These are phyloP conservation scores for Aspergillus pseudotamarii DNA, from an alignment of 2,329 filamentous ascomycete species.

Conservation along the genomic window DNA sequence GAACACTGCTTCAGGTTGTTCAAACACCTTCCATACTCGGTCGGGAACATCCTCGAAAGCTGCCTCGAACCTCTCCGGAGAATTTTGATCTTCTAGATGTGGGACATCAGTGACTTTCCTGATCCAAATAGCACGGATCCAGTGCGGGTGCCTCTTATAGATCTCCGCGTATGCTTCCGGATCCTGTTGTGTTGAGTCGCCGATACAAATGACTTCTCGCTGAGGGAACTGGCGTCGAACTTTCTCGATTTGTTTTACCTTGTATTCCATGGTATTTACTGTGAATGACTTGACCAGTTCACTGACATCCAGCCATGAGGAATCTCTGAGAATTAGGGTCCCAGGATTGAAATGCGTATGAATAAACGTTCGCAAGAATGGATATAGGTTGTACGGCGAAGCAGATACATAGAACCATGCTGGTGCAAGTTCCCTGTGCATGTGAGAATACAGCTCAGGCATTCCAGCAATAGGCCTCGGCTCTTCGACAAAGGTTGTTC, in stretches of 20 bases:
- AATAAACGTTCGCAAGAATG: constrained; percentile 78
- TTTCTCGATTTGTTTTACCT: constrained; percentile 76
- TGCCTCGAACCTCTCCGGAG: constrained; percentile 73
- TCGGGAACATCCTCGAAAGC: constrained; percentile 77
- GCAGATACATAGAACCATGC: constrained; percentile 93
- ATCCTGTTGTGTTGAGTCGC: constrained; percentile 89
- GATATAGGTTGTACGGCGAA: constrained; percentile 92
- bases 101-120: constrained; percentile 78
- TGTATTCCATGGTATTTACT: constrained; percentile 81
- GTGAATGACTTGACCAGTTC: constrained; percentile 80
- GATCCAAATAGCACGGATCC: constrained; percentile 84
- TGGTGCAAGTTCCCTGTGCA: constrained; percentile 62
- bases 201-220: constrained; percentile 79
- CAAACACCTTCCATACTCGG: constrained; percentile 78
- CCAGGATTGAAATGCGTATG: constrained; percentile 72
- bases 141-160: constrained; percentile 68
- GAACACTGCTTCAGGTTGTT: constrained; percentile 68
- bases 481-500: constrained; percentile 78
- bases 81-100: constrained; percentile 73
- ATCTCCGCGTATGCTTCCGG: constrained; percentile 87
- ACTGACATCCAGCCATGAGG: constrained; percentile 80
- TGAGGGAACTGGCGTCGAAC: constrained; percentile 77
- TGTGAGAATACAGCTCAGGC: constrained; percentile 76
- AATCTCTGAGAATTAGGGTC: constrained; percentile 81
- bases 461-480: constrained; percentile 75